These are phyloP conservation scores for Metarhizium humberi DNA, from an alignment of 2,329 filamentous ascomycete species.

Conservation along the genomic window DNA sequence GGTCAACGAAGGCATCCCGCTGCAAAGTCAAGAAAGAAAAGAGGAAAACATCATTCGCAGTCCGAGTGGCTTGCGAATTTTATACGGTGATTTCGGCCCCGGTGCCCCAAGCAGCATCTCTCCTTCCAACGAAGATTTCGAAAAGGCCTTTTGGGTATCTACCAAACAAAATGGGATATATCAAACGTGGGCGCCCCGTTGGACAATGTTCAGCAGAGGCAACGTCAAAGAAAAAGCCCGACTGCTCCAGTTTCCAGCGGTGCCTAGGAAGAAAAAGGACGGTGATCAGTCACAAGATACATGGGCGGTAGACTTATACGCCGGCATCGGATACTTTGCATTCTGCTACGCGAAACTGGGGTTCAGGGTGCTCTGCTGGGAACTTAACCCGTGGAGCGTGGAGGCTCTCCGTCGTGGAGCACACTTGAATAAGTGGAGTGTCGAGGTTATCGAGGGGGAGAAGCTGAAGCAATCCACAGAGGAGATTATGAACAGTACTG, in stretches of 20 bases:
- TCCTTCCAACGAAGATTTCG: constrained; percentile 45
- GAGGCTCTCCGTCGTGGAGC: constrained; percentile 76
- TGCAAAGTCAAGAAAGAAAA: constrained; percentile 21
- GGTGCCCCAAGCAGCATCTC: constrained; percentile 12
- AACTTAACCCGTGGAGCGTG: constrained; percentile 81
- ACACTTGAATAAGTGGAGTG: constrained; percentile 54
- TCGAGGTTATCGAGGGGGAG: constrained; percentile 39
- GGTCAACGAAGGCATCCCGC: constrained; percentile 52
- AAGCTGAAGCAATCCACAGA: constrained; percentile 29
- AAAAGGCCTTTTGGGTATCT: constrained; percentile 65
- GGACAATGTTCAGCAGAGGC: constrained; percentile 91
- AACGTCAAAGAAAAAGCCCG: constrained; percentile 85
- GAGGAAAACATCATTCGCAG: constrained; percentile 63
- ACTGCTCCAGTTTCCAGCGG: constrained; percentile 43
- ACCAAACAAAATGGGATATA: constrained; percentile 69
- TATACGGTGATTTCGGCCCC: constrained; percentile 69
- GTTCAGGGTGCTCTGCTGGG: constrained; percentile 73
- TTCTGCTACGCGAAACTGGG: constrained; percentile 73
- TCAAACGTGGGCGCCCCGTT: constrained; percentile 80
- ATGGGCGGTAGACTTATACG: constrained; percentile 74
- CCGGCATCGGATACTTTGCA: constrained; percentile 88
- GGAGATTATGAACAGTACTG: constrained; percentile 30
- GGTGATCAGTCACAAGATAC: constrained; percentile 7
- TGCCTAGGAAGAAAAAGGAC: neutral
- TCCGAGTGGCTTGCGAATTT: constrained; percentile 58